These are phyloP conservation scores for Kluyveromyces marxianus DNA, from an alignment of 1,139 yeast genomes.

Conservation along the genomic window DNA sequence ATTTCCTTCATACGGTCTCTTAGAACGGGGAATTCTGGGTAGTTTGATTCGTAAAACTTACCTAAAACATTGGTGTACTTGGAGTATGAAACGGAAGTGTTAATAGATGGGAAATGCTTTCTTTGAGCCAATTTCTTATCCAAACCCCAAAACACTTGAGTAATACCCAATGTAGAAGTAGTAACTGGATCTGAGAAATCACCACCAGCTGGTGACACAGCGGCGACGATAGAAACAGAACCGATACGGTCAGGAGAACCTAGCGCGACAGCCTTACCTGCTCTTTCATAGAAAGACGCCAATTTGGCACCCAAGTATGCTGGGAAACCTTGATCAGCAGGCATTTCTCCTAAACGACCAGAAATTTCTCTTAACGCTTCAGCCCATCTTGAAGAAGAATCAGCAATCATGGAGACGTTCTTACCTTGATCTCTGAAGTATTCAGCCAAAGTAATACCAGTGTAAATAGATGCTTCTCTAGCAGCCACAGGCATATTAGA, in stretches of 20 bases:
- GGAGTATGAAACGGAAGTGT: constrained; percentile 92
- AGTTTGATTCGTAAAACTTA: constrained; percentile 77
- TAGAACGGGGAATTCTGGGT: constrained; percentile 83
- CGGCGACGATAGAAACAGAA: constrained; percentile 97
- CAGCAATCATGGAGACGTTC: constrained; percentile 98
- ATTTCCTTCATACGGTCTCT: constrained; percentile 93
- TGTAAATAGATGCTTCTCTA: constrained; percentile 97
- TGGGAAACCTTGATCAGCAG: constrained; percentile 99
- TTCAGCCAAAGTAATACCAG: constrained; percentile 97
- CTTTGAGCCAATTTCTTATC: constrained; percentile 99
- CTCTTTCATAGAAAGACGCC: constrained; percentile 98
- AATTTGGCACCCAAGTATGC: constrained; percentile 98
- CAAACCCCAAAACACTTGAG: constrained; percentile 99
- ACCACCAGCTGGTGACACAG: constrained; percentile 99
- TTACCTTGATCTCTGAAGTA: constrained; percentile 99
- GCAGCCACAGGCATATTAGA: constrained; percentile 99
- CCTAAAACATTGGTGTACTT: constrained; percentile 84
- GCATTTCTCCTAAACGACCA: constrained; percentile 99
- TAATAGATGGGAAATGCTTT: constrained; percentile 98
- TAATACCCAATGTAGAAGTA: constrained; percentile 94
- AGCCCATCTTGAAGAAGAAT: constrained; percentile 99
- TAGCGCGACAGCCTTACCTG: constrained; percentile 91
- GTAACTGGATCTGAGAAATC: constrained; percentile 99
- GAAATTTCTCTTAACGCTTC: constrained; percentile 99
- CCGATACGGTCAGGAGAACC: constrained; percentile 97